These are phyloP conservation scores for Tetraselmis striata DNA, from an alignment of 139 green algal species.

Conservation along the genomic window DNA sequence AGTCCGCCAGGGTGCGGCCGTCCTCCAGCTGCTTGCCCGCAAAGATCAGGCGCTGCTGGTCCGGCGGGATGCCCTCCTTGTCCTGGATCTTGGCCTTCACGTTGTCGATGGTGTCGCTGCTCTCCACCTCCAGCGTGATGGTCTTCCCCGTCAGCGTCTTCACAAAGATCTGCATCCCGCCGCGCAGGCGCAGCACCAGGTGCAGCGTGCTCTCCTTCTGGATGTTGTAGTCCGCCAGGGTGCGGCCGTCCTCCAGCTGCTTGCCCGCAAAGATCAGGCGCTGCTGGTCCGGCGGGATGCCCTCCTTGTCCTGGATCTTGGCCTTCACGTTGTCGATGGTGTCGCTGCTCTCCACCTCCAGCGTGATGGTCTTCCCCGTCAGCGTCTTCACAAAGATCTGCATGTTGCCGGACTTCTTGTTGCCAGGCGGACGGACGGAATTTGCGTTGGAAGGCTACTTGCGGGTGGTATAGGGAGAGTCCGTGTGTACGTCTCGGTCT, in stretches of 20 bases:
- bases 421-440: too few species aligned
- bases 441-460: too few species aligned
- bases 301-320: too few species aligned
- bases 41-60: slow-evolving; percentile 97
- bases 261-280: slow-evolving; percentile 92
- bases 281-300: slow-evolving; percentile 89
- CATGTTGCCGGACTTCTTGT: too few species aligned
- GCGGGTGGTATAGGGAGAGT: too few species aligned
- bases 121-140: slow-evolving; percentile 81
- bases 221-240: slow-evolving; percentile 91
- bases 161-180: slow-evolving; percentile 89
- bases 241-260: slow-evolving; percentile 90
- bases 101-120: slow-evolving; percentile 27
- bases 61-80: slow-evolving; percentile 81
- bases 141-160: slow-evolving; percentile 93
- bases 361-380: too few species aligned
- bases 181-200: too few species aligned
- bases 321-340: too few species aligned
- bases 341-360: too few species aligned
- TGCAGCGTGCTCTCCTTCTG: too few species aligned
- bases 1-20: slow-evolving; percentile 90
- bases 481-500: too few species aligned
- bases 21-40: slow-evolving; percentile 97
- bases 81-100: slow-evolving; percentile 51
- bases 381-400: too few species aligned